Base-by-base conservation (phyloP, 2,329 filamentous ascomycete species). In the Ceratocystiopsis brevicomis region DNA sequence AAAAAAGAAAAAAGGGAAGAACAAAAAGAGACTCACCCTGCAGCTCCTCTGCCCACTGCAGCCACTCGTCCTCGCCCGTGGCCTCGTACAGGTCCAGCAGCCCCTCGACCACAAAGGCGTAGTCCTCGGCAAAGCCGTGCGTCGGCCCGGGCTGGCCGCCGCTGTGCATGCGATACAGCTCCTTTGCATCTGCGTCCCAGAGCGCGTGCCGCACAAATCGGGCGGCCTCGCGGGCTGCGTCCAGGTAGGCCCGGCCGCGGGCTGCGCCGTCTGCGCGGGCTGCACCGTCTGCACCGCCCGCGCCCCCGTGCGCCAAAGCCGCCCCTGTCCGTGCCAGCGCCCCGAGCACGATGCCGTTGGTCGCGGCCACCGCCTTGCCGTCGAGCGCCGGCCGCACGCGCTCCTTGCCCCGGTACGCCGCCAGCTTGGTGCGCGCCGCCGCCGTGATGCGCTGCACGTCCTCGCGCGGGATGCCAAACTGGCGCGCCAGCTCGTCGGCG, bases 81-180 rank as follows among this genome's bases (percentile, higher is more conserved):
- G 79, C 73, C 57, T 88, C 78, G 56, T 92, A 92, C 25, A 96
- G 70, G 51, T 87, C 79, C 45, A 96, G 64, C 1, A 95, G 66
- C 0, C 86, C 88, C 41, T 79, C 74, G 41, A 86, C 81, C 37
- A 96, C 59, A 58, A 88, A 94, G 3, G 88, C 85, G 56, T 96
- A 96, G 61, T 98, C 90, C 53, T 96, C 90, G 1, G 88, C 84
- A 59, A 96, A 93, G 0, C 74, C 87, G 36, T 69, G 67, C 0
- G 75, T 77, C 16, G 74, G 67, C 25, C 78, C 76, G 10, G 74
- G 67, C 2, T 68, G 64, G 49, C 73, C 69, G 47, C 78, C 73
- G 30, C 76, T 74, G 60, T 80, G 92, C 37, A 88, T 74, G 41
- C 87, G 73, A 55, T 78, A 82, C 15, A 96, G 62, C 4, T 71